Conservation (phyloP, 2,329 filamentous ascomycete genomes). For the Alternaria sp. region DNA sequence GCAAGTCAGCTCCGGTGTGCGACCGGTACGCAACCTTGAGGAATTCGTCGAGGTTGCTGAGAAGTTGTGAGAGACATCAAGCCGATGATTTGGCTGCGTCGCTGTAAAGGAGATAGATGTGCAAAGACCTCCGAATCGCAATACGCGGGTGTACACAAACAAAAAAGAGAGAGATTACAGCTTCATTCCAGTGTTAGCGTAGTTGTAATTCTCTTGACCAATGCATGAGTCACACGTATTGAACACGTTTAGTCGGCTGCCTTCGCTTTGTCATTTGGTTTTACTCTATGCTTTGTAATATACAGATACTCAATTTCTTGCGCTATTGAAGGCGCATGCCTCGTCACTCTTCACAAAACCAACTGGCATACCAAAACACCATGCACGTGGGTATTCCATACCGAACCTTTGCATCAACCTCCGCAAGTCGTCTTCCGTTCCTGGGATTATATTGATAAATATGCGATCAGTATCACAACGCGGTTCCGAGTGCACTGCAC, state of each 20-base stretch:
- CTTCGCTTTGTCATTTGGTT: not conserved
- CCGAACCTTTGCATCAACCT: conserved; percentile 45
- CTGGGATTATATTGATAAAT: conserved; percentile 52
- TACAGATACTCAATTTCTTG: not conserved
- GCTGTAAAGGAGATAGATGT: not conserved
- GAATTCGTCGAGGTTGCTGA: conserved; percentile 78
- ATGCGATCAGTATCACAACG: conserved; percentile 40
- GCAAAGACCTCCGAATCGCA: not conserved
- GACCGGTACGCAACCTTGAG: conserved; percentile 76
- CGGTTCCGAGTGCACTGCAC: conserved; percentile 46
- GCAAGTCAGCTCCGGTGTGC: conserved; percentile 75
- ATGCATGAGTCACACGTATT: not conserved
- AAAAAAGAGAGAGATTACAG: not conserved
- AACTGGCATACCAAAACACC: conserved; percentile 36
- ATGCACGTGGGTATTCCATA: conserved; percentile 37
- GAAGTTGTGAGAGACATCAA: conserved; percentile 23
- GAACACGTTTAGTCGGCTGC: not conserved
- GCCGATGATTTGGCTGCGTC: not conserved
- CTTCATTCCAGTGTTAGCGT: not conserved
- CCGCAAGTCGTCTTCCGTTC: conserved; percentile 41
- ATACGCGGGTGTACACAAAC: not conserved
- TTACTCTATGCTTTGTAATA: not conserved
- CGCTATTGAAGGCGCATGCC: not conserved
- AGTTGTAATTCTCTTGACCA: not conserved
- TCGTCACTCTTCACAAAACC: conserved; percentile 21